Evolutionary conservation across 352 stramenopile species (phyloP).

Genomic region (Globisporangium camurandrum): DNA sequence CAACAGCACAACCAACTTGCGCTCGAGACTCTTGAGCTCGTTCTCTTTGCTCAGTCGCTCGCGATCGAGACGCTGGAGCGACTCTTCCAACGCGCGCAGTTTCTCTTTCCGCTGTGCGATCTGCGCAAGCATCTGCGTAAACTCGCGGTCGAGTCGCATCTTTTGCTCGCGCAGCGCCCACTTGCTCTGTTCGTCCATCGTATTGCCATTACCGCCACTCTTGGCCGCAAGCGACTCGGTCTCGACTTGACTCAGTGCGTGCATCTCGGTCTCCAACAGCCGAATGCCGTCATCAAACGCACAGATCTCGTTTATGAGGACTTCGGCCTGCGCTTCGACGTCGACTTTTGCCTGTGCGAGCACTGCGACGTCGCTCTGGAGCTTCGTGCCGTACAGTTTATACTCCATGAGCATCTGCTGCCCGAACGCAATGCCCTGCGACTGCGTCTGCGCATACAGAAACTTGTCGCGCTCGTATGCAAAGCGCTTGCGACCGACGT

Average conservation of each 20-base stretch:
- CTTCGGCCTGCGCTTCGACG: slow-evolving; percentile 85
- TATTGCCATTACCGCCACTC: not conserved
- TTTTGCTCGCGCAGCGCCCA: slow-evolving; percentile 90
- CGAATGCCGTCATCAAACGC: slow-evolving; percentile 91
- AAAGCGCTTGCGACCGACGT: slow-evolving; percentile 74
- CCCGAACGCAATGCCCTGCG: slow-evolving; percentile 91
- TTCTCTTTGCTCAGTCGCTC: slow-evolving; percentile 88
- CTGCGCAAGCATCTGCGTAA: slow-evolving; percentile 90
- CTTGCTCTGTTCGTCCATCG: slow-evolving; percentile 83
- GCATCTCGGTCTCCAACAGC: slow-evolving; percentile 91
- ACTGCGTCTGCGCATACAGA: slow-evolving; percentile 91
- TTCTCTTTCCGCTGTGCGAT: slow-evolving; percentile 90
- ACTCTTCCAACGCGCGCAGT: slow-evolving; percentile 81
- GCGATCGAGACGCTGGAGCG: slow-evolving; percentile 81
- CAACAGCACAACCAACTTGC: slow-evolving; percentile 91
- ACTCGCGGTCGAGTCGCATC: slow-evolving; percentile 92
- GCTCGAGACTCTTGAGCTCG: slow-evolving; percentile 89
- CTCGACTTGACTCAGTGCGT: slow-evolving; percentile 87
- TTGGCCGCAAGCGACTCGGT: slow-evolving; percentile 66
- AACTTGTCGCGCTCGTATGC: slow-evolving; percentile 89
- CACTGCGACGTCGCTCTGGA: slow-evolving; percentile 91
- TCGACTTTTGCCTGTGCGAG: slow-evolving; percentile 86
- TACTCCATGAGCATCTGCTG: slow-evolving; percentile 95
- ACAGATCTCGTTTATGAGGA: slow-evolving; percentile 88
- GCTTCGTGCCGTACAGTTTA: slow-evolving; percentile 90